Evolutionary conservation across 1,284 basidiomycete genomes (phyloP).

Genomic region (Irpex sp.): DNA sequence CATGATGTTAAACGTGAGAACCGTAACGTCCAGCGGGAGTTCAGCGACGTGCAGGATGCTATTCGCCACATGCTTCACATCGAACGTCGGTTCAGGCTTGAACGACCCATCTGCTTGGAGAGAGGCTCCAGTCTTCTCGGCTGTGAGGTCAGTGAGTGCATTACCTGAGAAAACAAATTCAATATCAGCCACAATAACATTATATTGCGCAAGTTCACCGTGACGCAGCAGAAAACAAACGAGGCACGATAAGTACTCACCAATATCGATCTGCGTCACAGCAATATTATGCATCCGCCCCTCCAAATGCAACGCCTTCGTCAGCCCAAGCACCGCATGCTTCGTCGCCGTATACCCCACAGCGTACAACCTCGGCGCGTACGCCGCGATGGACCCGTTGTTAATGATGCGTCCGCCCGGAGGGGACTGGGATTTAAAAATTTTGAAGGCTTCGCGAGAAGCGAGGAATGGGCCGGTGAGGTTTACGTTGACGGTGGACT

Average conservation of each 20-base stretch:
- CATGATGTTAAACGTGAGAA: conserved; percentile 73
- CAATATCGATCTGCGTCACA: conserved; percentile 78
- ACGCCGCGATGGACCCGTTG: conserved; percentile 76
- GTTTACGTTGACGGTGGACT: conserved; percentile 64
- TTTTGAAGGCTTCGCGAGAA: conserved; percentile 66
- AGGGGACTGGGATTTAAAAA: conserved; percentile 71
- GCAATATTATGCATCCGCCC: conserved; percentile 70
- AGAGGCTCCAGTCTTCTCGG: conserved; percentile 40
- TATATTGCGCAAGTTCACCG: no score
- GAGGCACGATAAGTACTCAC: no score
- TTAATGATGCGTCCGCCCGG: conserved; percentile 79
- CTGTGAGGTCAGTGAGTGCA: conserved; percentile 56
- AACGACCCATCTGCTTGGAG: conserved; percentile 65
- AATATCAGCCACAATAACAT: no score
- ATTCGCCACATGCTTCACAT: conserved; percentile 65
- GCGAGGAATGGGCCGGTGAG: conserved; percentile 70
- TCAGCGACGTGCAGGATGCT: conserved; percentile 66
- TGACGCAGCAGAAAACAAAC: no score
- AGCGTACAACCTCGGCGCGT: conserved; percentile 64
- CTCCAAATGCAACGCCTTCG: conserved; percentile 71
- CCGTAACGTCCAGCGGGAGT: conserved; percentile 62
- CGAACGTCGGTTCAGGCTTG: conserved; percentile 58
- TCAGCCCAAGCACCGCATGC: conserved; percentile 73
- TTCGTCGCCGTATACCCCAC: conserved; percentile 72
- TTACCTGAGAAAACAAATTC: conserved; percentile 44